Evolutionary conservation across 2,329 filamentous ascomycete genomes (phyloP), one percentile per base, ranked within the genome.

Genomic region (Diaporthe eres): DNA sequence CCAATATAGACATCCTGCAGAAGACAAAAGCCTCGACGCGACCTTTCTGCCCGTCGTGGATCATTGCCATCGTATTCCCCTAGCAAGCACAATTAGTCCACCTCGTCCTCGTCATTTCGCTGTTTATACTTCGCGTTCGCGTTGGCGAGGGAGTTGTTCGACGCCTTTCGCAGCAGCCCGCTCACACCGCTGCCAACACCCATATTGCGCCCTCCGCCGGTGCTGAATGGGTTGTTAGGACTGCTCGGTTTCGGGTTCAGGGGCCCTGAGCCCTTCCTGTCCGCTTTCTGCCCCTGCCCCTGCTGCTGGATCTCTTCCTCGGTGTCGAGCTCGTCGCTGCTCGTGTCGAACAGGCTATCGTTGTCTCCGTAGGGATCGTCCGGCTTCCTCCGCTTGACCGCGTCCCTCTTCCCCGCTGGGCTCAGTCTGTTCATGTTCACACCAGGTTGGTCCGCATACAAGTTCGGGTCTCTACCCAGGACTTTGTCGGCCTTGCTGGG

Each of bases 401-500:
- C 44, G 61, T 63, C 44, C 53, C 28, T 60, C 42, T 22, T 71
- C 42, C 22, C 34, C 37, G 42, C 4, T 1, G 85, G 84, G 77
- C 85, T 89, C 19, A 90, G 84, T 4, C 87, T 85, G 34, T 84
- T 85, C 85, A 90, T 84, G 65, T 88, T 83, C 44, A 84, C 82
- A 53, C 80, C 82, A 67, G 85, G 84, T 57, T 84, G 84, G 78
- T 92, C 89, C 13, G 84, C 86, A 78, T 91, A 91, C 19, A 90
- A 81, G 78, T 87, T 88, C 15, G 90, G 89, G 75, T 91, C 89
- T 6, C 90, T 87, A 49, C 90, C 90, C 2, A 92, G 85, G 2
- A 92, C 84, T 42, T 90, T 87, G 79, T 92, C 90, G 8, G 90
- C 90, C 79, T 92, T 92, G 80, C 88, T 90, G 17, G 86, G 86